Percentiles rank a stretch among this genome's conserved stretches.
phyloP scores from a whole-genome alignment of 2,329 filamentous ascomycete species.

The Shiraia sp. region DNA sequence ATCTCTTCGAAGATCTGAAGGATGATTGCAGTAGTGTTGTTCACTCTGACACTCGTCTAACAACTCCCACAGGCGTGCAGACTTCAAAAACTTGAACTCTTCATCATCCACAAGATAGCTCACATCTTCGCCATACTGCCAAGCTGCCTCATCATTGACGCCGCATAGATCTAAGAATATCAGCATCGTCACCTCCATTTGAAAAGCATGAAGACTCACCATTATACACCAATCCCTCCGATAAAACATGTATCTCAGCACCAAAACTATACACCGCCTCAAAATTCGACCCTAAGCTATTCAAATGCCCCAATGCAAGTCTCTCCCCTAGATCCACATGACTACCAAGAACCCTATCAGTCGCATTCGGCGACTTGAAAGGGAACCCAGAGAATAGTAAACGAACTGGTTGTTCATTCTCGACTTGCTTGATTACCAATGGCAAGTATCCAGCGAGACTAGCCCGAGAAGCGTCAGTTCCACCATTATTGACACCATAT shows the following conservation, averaged over 20 bases:
- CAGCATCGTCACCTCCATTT: neutral
- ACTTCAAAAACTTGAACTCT: no score
- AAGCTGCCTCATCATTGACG: slow-evolving; percentile 47
- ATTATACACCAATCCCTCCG: slow-evolving; percentile 49
- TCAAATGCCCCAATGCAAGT: slow-evolving; percentile 45
- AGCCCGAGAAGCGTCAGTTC: slow-evolving; percentile 11
- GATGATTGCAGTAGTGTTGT: no score
- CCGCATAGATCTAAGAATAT: slow-evolving; percentile 43
- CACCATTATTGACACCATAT: slow-evolving; percentile 14
- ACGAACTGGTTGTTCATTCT: slow-evolving; percentile 14
- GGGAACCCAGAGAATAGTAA: slow-evolving; percentile 59
- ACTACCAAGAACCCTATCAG: slow-evolving; percentile 56
- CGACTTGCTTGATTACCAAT: slow-evolving; percentile 12
- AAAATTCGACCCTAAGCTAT: slow-evolving; percentile 46
- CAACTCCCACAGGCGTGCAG: no score
- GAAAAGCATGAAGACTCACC: slow-evolving; percentile 14
- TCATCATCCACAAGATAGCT: no score
- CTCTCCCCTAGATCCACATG: slow-evolving; percentile 49
- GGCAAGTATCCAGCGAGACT: slow-evolving; percentile 14
- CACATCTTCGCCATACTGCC: no score
- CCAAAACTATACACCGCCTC: slow-evolving; percentile 44
- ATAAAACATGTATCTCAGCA: slow-evolving; percentile 46
- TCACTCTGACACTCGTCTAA: no score
- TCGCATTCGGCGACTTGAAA: slow-evolving; percentile 62
- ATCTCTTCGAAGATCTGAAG: no score